phyloP scores from a whole-genome alignment of 306 rosid genomes.

The Begonia fuchsioides region DNA sequence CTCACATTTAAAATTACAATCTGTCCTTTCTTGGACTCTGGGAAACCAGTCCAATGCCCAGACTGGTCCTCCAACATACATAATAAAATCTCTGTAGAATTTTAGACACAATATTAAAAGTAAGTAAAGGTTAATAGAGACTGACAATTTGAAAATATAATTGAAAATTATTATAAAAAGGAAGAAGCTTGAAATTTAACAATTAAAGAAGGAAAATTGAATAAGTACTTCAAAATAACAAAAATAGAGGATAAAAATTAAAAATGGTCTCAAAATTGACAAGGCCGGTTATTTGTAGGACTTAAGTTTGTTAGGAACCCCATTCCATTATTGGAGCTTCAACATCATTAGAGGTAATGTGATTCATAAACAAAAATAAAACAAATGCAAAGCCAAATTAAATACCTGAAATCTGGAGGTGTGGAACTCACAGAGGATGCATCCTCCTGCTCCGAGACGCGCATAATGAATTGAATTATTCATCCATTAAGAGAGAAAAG shows the following conservation, averaged over 20 bases:
- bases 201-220: too few species aligned
- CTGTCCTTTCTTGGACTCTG: constrained; percentile 32
- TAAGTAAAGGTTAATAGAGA: not conserved
- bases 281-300: too few species aligned
- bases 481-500: not conserved
- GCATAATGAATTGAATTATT: not conserved
- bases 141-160: not conserved
- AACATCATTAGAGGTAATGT: too few species aligned
- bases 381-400: not conserved
- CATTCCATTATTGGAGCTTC: too few species aligned
- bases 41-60: constrained; percentile 99
- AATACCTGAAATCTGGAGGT: constrained; percentile 46
- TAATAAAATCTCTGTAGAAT: constrained; percentile 53
- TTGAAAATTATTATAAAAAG: too few species aligned
- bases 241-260: too few species aligned
- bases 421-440: constrained; percentile 16
- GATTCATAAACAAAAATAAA: not conserved
- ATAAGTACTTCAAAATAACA: too few species aligned
- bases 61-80: constrained; percentile 80
- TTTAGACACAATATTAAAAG: too few species aligned
- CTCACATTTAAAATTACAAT: constrained; percentile 51
- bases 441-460: constrained; percentile 17
- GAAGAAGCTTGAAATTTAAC: too few species aligned
- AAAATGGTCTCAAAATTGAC: too few species aligned
- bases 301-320: too few species aligned